A percentile compares a stretch with the other conserved stretches of the same genome.
Evolutionary conservation across 1,139 yeast species (phyloP).

Genomic region (Geotrichum aggregatum): DNA sequence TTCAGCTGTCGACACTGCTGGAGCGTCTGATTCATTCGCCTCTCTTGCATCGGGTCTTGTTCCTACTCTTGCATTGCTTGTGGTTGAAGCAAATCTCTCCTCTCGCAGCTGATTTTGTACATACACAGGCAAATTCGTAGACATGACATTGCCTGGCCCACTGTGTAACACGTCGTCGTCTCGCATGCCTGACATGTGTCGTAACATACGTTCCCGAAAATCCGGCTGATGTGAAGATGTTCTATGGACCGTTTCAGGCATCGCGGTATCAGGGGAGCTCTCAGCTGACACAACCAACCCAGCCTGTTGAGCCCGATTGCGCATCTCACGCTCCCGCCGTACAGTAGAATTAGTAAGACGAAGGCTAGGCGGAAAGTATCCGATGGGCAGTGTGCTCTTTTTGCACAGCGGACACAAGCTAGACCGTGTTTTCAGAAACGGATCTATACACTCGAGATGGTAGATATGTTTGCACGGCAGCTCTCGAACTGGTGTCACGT

Average conservation of each 20-base stretch:
- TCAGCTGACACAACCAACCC: too few species aligned
- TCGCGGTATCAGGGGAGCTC: too few species aligned
- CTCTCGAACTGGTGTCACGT: constrained; percentile 28
- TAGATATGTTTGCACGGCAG: constrained; percentile 32
- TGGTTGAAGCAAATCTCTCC: not conserved
- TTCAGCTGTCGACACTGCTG: too few species aligned
- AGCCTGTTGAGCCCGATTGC: constrained; percentile 8
- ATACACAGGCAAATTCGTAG: not conserved
- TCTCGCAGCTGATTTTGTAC: not conserved
- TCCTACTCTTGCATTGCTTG: too few species aligned
- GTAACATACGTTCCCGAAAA: too few species aligned
- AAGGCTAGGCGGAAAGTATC: constrained; percentile 29
- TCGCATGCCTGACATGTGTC: too few species aligned
- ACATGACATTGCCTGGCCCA: too few species aligned
- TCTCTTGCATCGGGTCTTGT: too few species aligned
- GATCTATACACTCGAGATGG: constrained; percentile 31
- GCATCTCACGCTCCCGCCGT: constrained; percentile 29
- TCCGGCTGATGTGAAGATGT: too few species aligned
- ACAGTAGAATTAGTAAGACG: constrained; percentile 31
- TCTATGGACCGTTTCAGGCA: too few species aligned
- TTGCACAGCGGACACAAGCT: constrained; percentile 34
- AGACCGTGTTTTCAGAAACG: constrained; percentile 29
- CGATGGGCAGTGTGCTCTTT: constrained; percentile 29
- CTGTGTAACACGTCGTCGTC: too few species aligned
- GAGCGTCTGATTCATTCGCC: too few species aligned